phyloP scores from a whole-genome alignment of 73 alveolate species.

The Blepharisma stoltei region DNA sequence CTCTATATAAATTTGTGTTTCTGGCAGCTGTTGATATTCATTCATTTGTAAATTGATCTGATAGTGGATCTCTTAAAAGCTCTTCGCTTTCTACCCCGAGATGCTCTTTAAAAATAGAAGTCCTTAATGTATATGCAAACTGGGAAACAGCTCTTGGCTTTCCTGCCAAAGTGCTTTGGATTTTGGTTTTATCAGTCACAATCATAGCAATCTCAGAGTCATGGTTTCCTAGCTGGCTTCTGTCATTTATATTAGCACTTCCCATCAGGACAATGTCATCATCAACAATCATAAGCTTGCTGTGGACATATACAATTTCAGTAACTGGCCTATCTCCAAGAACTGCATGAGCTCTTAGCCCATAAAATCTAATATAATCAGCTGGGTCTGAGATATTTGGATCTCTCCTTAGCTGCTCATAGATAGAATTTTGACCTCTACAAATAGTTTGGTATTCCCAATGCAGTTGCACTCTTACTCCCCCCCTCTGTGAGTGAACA shows the following conservation, averaged over 20 bases:
- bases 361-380: conserved; percentile 81
- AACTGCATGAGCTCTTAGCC: conserved; percentile 81
- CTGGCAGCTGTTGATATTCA: conserved; percentile 56
- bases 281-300: conserved; percentile 92
- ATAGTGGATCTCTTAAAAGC: conserved; percentile 68
- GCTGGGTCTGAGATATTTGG: conserved; percentile 71
- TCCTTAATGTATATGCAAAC: conserved; percentile 54
- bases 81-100: conserved; percentile 64
- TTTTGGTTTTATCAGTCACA: conserved; percentile 44
- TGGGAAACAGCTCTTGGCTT: conserved; percentile 28
- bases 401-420: conserved; percentile 55
- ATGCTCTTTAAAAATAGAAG: conserved; percentile 80
- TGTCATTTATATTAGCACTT: conserved; percentile 96
- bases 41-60: conserved; percentile 51
- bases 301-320: conserved; percentile 90
- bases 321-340: conserved; percentile 65
- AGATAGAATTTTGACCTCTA: conserved; percentile 56
- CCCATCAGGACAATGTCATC: conserved; percentile 90
- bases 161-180: conserved; percentile 38
- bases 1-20: conserved; percentile 65
- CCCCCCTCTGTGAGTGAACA: too few relatives aligned
- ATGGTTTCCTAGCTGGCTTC: conserved; percentile 93
- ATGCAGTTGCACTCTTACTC: conserved; percentile 59
- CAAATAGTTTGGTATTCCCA: conserved; percentile 59
- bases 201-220: conserved; percentile 91